A percentile compares a stretch with the other conserved stretches of the same genome.
Evolutionary conservation across 768 basidiomycete species (phyloP).

Genomic region (Podaxis sp.): DNA sequence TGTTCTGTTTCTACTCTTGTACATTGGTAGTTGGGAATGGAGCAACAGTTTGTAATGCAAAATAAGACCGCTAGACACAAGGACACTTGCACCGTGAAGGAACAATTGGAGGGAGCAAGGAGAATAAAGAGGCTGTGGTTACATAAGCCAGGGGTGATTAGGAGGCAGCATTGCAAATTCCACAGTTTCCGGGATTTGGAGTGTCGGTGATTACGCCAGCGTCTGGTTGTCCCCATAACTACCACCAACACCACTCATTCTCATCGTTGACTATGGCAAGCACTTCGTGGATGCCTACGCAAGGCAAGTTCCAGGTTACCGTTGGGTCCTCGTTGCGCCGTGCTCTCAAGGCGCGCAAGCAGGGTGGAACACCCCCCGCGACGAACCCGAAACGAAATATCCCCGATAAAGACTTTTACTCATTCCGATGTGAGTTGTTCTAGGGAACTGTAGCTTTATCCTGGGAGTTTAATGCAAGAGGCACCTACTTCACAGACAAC

Average conservation of each 20-base stretch:
- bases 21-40: neutral
- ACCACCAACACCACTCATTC: neutral
- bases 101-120: neutral
- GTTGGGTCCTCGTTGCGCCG: conserved; percentile 65
- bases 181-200: neutral
- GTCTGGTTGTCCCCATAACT: neutral
- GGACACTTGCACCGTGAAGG: neutral
- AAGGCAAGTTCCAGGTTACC: conserved; percentile 58
- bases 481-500: conserved; percentile 48
- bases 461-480: neutral
- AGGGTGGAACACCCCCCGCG: conserved; percentile 42
- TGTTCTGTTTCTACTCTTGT: conserved; percentile 7
- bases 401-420: conserved; percentile 70
- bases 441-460: neutral
- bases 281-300: conserved; percentile 54
- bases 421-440: conserved; percentile 65
- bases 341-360: conserved; percentile 69
- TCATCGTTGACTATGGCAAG: conserved; percentile 36
- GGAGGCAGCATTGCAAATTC: neutral
- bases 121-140: neutral
- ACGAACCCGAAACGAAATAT: conserved; percentile 42
- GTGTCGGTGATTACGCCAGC: conserved; percentile 1
- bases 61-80: neutral
- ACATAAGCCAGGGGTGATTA: neutral
- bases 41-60: neutral